A percentile compares a stretch with the other conserved stretches of the same genome.
Conservation (phyloP, 352 stramenopile genomes). For the Pythium aphanidermatum region DNA sequence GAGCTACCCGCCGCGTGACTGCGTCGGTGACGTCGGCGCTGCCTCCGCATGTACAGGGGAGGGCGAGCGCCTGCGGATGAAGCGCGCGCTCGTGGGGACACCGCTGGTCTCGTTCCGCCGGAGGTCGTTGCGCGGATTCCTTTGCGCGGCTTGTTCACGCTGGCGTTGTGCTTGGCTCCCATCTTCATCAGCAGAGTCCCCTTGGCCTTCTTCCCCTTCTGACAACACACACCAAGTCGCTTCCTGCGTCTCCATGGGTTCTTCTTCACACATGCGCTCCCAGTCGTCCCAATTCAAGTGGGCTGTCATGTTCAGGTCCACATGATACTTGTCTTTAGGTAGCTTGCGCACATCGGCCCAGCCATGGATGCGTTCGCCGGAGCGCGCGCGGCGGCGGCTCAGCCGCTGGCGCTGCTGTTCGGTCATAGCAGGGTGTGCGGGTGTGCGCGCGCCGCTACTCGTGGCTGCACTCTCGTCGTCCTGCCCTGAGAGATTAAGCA, state of each 20-base stretch:
- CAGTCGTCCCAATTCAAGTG: constrained; percentile 17
- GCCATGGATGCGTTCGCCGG: constrained; percentile 3
- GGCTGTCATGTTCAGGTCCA: constrained; percentile 15
- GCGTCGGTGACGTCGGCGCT: too few species aligned
- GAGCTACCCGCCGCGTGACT: too few species aligned
- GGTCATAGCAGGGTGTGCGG: background rate
- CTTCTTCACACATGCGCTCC: constrained; percentile 16
- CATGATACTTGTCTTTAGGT: constrained; percentile 11
- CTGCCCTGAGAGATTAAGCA: too few species aligned
- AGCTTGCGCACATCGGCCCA: constrained; percentile 21
- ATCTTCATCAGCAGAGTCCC: too few species aligned
- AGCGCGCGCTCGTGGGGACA: too few species aligned
- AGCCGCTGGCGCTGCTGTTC: background rate
- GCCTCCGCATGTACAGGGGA: too few species aligned
- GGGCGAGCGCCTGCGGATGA: too few species aligned
- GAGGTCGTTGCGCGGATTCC: background rate
- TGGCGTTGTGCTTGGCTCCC: too few species aligned
- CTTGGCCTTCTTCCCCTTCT: background rate
- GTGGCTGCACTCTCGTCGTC: too few species aligned
- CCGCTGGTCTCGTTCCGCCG: too few species aligned
- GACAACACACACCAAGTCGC: constrained; percentile 9
- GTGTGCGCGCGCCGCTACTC: too few species aligned
- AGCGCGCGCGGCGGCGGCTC: background rate
- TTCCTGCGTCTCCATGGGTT: background rate
- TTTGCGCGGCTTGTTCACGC: too few species aligned